These are phyloP conservation scores for Centaurea solstitialis DNA, from an alignment of 129 eudicot species.

Conservation along the genomic window DNA sequence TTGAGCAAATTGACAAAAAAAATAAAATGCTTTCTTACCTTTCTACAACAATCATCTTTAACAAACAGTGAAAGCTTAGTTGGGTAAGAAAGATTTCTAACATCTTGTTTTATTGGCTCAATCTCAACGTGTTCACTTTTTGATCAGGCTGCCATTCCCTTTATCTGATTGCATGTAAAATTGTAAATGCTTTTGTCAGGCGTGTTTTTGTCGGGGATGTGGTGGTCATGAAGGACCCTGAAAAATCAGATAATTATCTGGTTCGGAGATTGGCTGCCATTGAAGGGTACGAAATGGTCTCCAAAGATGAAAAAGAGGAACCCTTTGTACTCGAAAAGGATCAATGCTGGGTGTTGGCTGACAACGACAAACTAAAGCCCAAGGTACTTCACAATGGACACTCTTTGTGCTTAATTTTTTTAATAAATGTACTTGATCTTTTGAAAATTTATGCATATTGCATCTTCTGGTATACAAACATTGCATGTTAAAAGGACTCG, in stretches of 20 bases:
- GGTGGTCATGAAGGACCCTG: slow-evolving; percentile 97
- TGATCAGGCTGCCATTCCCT: background rate
- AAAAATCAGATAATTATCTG: slow-evolving; percentile 58
- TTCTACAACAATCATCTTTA: too few relatives aligned
- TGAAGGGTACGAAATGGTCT: slow-evolving; percentile 97
- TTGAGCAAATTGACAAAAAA: too few relatives aligned
- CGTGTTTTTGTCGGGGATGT: slow-evolving; percentile 88
- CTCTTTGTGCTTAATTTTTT: background rate
- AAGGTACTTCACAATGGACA: slow-evolving; percentile 46
- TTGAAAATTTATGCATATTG: slow-evolving; percentile 2
- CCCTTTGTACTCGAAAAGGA: slow-evolving; percentile 84
- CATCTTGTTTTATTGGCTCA: too few relatives aligned
- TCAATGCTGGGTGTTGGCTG: slow-evolving; percentile 95
- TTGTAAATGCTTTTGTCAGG: slow-evolving; percentile 43
- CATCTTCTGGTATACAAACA: slow-evolving; percentile 1
- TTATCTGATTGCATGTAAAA: slow-evolving; percentile 12
- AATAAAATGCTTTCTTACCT: too few relatives aligned
- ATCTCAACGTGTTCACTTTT: too few relatives aligned
- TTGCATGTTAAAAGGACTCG: background rate
- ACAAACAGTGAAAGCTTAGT: too few relatives aligned
- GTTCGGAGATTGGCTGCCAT: slow-evolving; percentile 93
- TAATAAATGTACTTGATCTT: background rate
- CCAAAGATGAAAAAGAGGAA: slow-evolving; percentile 92
- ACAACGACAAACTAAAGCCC: slow-evolving; percentile 74
- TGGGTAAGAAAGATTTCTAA: too few relatives aligned